phyloP scores from a whole-genome alignment of 257 asterid species.

The Solanum stenotomum region DNA sequence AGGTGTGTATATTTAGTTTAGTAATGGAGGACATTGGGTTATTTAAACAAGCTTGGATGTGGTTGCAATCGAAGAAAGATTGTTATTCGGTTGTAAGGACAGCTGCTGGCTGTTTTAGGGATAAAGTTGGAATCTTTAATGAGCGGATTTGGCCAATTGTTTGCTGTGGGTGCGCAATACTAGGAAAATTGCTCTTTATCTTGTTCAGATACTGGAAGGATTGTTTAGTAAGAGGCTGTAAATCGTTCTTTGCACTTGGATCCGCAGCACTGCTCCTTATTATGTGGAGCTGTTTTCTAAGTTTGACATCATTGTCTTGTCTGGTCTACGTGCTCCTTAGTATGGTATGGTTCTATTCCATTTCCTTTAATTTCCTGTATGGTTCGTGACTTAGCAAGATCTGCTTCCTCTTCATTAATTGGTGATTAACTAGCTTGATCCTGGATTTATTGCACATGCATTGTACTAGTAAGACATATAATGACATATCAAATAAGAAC shows the following conservation, averaged over 20 bases:
- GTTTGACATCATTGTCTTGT: constrained; percentile 89
- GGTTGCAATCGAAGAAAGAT: constrained; percentile 75
- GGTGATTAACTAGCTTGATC: not conserved
- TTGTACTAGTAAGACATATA: not conserved
- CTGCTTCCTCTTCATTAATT: constrained; percentile 1
- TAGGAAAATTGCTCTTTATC: constrained; percentile 45
- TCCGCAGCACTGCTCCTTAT: constrained; percentile 84
- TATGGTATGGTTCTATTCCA: constrained; percentile 56
- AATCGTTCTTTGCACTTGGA: constrained; percentile 70
- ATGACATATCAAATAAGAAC: not conserved
- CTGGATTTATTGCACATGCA: not conserved
- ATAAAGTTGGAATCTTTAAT: constrained; percentile 55
- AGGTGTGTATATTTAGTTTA: not conserved
- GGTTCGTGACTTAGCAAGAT: not conserved
- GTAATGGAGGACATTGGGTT: constrained; percentile 95
- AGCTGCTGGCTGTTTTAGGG: constrained; percentile 48
- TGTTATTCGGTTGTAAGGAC: constrained; percentile 59
- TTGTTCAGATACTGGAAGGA: constrained; percentile 69
- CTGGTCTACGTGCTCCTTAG: constrained; percentile 88
- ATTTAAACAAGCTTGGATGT: constrained; percentile 82
- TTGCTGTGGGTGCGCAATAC: constrained; percentile 65
- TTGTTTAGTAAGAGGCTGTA: constrained; percentile 53
- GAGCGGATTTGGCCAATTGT: constrained; percentile 96
- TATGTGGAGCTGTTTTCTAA: constrained; percentile 97
- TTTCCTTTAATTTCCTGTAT: not conserved